These are phyloP conservation scores for Ichthyophthirius multifiliis DNA, from an alignment of 169 alveolate species.

Conservation along the genomic window DNA sequence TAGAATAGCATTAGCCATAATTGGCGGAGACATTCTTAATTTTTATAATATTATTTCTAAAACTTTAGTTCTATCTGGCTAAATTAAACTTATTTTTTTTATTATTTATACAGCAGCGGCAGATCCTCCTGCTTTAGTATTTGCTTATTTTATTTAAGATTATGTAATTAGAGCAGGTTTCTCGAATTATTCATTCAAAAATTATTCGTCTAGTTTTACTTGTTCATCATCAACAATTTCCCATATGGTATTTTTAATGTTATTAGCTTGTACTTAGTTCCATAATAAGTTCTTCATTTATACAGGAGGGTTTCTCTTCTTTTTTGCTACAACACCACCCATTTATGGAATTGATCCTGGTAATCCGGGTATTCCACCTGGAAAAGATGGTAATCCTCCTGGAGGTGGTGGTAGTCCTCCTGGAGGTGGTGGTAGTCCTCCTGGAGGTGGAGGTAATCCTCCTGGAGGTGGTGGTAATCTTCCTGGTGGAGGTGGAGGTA, in stretches of 20 bases:
- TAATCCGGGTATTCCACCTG: not conserved
- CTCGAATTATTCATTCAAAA: constrained; percentile 40
- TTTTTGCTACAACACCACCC: not conserved
- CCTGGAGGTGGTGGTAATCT: constrained; percentile 50
- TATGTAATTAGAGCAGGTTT: constrained; percentile 34
- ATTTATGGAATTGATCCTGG: not conserved
- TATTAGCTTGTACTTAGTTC: constrained; percentile 34
- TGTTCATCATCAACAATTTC: constrained; percentile 47
- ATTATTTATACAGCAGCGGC: not conserved
- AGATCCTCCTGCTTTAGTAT: not conserved
- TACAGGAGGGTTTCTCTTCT: constrained; percentile 40
- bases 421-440: constrained; percentile 45
- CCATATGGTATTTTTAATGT: constrained; percentile 57
- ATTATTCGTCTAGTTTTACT: constrained; percentile 38
- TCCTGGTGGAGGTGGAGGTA: constrained; percentile 34
- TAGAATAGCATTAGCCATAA: constrained; percentile 15
- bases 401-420: constrained; percentile 38
- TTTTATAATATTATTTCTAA: constrained; percentile 21
- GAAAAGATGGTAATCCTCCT: constrained; percentile 44
- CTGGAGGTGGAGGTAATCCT: constrained; percentile 37
- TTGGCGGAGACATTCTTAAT: constrained; percentile 13
- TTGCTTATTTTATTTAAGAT: not conserved
- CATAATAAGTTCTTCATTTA: constrained; percentile 55
- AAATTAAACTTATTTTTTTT: not conserved
- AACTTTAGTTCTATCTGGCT: constrained; percentile 15